These are phyloP conservation scores for Scalesia atractyloides DNA, from an alignment of 129 eudicot species.

Conservation along the genomic window DNA sequence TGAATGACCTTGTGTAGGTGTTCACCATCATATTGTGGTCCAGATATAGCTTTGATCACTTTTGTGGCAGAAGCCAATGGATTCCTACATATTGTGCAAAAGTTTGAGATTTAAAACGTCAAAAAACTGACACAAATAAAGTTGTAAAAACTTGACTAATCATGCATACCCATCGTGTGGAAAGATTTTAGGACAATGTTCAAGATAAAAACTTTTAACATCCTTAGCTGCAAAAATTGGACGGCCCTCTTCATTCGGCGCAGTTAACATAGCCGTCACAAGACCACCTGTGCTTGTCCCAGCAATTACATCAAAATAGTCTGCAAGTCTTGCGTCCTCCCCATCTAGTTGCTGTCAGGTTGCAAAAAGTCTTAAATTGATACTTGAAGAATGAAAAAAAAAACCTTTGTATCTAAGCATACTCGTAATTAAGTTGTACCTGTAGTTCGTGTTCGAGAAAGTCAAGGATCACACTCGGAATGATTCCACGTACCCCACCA, in stretches of 20 bases:
- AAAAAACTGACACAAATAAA: too few relatives aligned
- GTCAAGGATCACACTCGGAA: slow-evolving; percentile 43
- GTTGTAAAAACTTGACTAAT: background rate
- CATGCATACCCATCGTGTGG: slow-evolving; percentile 34
- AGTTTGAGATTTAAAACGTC: too few relatives aligned
- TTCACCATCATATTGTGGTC: slow-evolving; percentile 50
- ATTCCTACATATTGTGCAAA: background rate
- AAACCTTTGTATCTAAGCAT: background rate
- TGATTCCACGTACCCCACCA: slow-evolving; percentile 58
- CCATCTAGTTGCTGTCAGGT: slow-evolving; percentile 44
- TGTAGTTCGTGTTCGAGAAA: slow-evolving; percentile 34
- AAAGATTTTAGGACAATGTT: slow-evolving; percentile 45
- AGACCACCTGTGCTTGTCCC: slow-evolving; percentile 64
- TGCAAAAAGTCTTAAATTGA: background rate
- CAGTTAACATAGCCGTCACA: slow-evolving; percentile 50
- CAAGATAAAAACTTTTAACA: slow-evolving; percentile 42
- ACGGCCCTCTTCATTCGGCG: slow-evolving; percentile 44
- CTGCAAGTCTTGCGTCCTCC: slow-evolving; percentile 47
- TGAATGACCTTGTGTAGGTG: slow-evolving; percentile 30
- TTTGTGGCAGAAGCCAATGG: background rate
- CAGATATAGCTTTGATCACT: slow-evolving; percentile 20
- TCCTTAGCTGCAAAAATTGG: slow-evolving; percentile 45
- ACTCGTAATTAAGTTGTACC: slow-evolving; percentile 4
- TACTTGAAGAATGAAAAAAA: background rate
- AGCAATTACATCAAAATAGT: slow-evolving; percentile 51